These are phyloP conservation scores for Penicillium argentinense DNA, from an alignment of 495 filamentous ascomycete species.

Conservation along the genomic window DNA sequence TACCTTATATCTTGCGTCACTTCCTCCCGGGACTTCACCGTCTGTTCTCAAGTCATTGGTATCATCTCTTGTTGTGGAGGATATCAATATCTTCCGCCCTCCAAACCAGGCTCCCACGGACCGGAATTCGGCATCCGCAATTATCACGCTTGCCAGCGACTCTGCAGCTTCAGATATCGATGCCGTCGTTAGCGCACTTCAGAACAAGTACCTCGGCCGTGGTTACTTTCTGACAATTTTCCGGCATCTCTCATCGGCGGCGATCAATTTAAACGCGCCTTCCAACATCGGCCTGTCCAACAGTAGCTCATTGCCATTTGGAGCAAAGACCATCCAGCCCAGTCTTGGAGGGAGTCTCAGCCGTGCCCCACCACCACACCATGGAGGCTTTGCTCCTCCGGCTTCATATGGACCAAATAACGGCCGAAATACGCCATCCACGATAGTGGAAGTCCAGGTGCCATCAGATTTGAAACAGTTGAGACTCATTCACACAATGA, in stretches of 20 bases:
- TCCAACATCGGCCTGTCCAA: slow-evolving; percentile 50
- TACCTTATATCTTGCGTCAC: slow-evolving; percentile 71
- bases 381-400: slow-evolving; percentile 80
- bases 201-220: slow-evolving; percentile 83
- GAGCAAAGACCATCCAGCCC: slow-evolving; percentile 68
- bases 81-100: slow-evolving; percentile 70
- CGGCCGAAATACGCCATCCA: slow-evolving; percentile 42
- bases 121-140: slow-evolving; percentile 75
- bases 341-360: slow-evolving; percentile 41
- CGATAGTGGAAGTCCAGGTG: slow-evolving; percentile 71
- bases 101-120: slow-evolving; percentile 59
- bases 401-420: slow-evolving; percentile 56
- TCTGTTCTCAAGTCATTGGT: slow-evolving; percentile 74
- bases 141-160: slow-evolving; percentile 82
- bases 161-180: slow-evolving; percentile 87
- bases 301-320: slow-evolving; percentile 70
- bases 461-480: slow-evolving; percentile 79
- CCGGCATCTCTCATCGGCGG: slow-evolving; percentile 81
- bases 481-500: slow-evolving; percentile 81
- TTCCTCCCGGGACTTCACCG: slow-evolving; percentile 65
- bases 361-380: slow-evolving; percentile 62
- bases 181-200: slow-evolving; percentile 69
- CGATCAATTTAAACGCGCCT: slow-evolving; percentile 56
- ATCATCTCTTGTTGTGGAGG: slow-evolving; percentile 67
- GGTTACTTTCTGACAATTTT: slow-evolving; percentile 82